phyloP scores from a whole-genome alignment of 495 filamentous ascomycete genomes.

The Margaritispora aquatica region DNA sequence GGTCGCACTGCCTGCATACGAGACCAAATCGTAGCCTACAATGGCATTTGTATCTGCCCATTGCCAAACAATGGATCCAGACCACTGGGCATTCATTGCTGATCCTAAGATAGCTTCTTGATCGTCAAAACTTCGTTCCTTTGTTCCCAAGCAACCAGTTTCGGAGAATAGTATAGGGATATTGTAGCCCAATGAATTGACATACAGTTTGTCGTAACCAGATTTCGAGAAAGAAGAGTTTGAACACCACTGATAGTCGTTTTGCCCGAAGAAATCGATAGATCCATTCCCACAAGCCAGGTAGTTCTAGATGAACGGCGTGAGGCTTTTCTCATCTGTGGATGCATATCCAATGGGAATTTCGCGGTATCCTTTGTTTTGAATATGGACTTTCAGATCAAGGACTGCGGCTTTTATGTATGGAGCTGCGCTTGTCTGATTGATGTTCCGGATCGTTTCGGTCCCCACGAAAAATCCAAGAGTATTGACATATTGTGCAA shows the following conservation, averaged over 20 bases:
- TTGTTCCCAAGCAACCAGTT: constrained; percentile 61
- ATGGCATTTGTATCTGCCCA: constrained; percentile 77
- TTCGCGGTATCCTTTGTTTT: constrained; percentile 65
- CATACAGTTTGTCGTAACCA: constrained; percentile 61
- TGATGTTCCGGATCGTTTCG: constrained; percentile 58
- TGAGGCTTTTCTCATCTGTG: constrained; percentile 71
- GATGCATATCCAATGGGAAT: constrained; percentile 82
- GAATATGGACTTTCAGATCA: constrained; percentile 73
- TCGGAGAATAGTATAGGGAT: constrained; percentile 81
- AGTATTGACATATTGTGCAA: constrained; percentile 68
- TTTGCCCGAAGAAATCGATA: constrained; percentile 76
- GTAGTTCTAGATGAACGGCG: constrained; percentile 78
- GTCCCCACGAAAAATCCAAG: constrained; percentile 80
- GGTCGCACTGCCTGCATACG: constrained; percentile 52
- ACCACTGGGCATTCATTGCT: constrained; percentile 67
- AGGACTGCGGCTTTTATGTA: constrained; percentile 72
- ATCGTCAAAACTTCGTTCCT: constrained; percentile 64
- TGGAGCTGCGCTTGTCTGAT: constrained; percentile 58
- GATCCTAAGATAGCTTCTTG: constrained; percentile 66
- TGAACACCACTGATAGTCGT: constrained; percentile 81
- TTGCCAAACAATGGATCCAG: constrained; percentile 75
- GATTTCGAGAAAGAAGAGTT: constrained; percentile 53
- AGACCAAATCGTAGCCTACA: constrained; percentile 75
- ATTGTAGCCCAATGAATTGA: constrained; percentile 42
- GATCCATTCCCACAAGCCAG: constrained; percentile 68